phyloP scores from a whole-genome alignment of 768 basidiomycete species.

The Rhizopogon roseolus region DNA sequence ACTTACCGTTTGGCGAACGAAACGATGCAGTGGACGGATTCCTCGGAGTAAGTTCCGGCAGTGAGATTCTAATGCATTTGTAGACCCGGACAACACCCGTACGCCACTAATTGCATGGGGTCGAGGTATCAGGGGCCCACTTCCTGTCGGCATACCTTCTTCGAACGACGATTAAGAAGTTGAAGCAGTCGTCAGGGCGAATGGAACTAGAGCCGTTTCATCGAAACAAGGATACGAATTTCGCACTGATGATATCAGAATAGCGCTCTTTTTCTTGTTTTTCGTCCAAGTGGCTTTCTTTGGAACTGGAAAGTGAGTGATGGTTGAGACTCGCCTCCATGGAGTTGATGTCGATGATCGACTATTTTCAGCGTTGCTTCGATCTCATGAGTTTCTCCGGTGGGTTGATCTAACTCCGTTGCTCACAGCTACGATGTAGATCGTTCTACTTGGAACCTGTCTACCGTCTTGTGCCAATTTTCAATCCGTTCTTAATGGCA shows the following conservation, averaged over 20 bases:
- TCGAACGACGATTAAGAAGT: conserved; percentile 68
- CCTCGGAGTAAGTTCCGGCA: conserved; percentile 12
- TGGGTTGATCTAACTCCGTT: neutral
- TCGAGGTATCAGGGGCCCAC: conserved; percentile 66
- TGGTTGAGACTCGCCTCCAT: neutral
- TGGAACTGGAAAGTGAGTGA: conserved; percentile 74
- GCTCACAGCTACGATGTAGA: conserved; percentile 23
- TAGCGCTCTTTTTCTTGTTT: conserved; percentile 79
- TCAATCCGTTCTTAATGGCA: conserved; percentile 83
- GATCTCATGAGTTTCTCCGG: conserved; percentile 54
- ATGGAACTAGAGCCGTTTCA: neutral
- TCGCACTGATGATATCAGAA: conserved; percentile 58
- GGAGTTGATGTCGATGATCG: neutral
- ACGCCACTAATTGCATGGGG: conserved; percentile 87
- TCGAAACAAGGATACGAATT: conserved; percentile 34
- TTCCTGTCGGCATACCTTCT: conserved; percentile 46
- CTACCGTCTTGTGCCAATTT: conserved; percentile 80
- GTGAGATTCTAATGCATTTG: conserved; percentile 1
- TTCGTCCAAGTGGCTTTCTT: conserved; percentile 87
- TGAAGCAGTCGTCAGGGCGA: conserved; percentile 35
- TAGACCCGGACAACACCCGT: conserved; percentile 84
- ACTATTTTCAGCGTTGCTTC: conserved; percentile 59
- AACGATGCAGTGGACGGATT: conserved; percentile 13
- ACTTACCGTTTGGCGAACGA: conserved; percentile 3
- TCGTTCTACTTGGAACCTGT: conserved; percentile 88